Base-by-base conservation (phyloP, 1,284 basidiomycete genomes). In the Phenoliferia sp. region DNA sequence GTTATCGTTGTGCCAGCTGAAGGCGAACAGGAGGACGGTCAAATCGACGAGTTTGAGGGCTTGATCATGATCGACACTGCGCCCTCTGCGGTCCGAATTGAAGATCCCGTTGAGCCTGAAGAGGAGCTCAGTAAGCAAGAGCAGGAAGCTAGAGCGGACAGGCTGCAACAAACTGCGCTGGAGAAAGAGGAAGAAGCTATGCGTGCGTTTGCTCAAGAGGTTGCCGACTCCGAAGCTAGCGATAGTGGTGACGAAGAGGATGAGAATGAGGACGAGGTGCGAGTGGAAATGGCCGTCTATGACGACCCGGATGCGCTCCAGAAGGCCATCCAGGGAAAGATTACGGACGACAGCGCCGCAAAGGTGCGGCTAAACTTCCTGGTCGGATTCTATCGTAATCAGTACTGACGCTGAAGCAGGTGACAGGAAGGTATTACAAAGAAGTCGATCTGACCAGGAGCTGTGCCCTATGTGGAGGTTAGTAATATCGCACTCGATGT, bases 341-440 rank as follows among this genome's bases (percentile, higher is more conserved):
- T 73, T 22, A 63, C 68, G 28, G 71, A 73, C 36, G 71, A 73
- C 61, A 69, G 67, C n/a, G 56, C 61, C 3, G 69, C 71, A 10
- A 68, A 65, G 29, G 69, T 70, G 29, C 28, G 61, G 61, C 35
- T 28, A 35, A n/a, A n/a, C n/a, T 17, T n/a, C 33, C 16, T 29
- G 15, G 17, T 31, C 35, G 28, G 7, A 15, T 28, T 56, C 19
- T 28, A 12, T 1, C 35, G 10, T 19, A 35, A 31, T 31, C 28
- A 35, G 48, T 35, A 54, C 19, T 39, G 22, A 22, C 3, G 17
- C 12, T 3, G 34, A 48, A 50, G 29, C 59, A 69, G 66, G 67
- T 69, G 19, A 69, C 71, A 9, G 71, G 71, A 0, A 39, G 71
- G 19, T 73, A 73, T 60, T 73, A 73, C 69, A 73, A 73, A 28